Evolutionary conservation across 306 rosid genomes (phyloP).

Genomic region (Nissolia schottii): DNA sequence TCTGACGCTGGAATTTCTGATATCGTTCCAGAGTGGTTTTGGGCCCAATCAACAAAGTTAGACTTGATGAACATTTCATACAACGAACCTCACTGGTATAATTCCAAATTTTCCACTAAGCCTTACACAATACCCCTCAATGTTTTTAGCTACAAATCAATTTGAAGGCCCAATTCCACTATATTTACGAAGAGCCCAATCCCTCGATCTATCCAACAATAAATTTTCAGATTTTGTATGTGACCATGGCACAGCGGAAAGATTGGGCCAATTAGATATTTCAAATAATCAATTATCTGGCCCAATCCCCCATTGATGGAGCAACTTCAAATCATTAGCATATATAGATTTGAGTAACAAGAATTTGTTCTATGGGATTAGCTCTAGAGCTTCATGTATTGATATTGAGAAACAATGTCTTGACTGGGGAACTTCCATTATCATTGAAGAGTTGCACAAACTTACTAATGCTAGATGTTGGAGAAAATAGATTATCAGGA

Average conservation of each 20-base stretch:
- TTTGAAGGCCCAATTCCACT: not conserved
- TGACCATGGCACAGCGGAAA: not conserved
- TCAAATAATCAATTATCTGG: not conserved
- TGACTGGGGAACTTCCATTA: not conserved
- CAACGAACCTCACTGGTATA: not conserved
- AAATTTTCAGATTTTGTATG: not conserved
- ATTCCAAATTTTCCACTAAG: not conserved
- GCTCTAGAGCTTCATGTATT: not conserved
- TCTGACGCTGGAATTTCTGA: not conserved
- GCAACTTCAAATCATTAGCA: not conserved
- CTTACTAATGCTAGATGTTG: not conserved
- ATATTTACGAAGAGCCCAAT: not conserved
- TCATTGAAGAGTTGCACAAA: not conserved
- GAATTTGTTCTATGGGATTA: not conserved
- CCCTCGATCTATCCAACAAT: not conserved
- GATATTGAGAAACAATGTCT: not conserved
- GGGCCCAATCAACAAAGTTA: not conserved
- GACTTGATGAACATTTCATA: not conserved
- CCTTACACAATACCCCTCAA: not conserved
- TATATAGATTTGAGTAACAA: not conserved
- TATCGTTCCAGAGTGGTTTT: not conserved
- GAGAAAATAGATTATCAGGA: not conserved
- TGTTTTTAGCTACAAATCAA: not conserved
- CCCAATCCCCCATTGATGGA: constrained; percentile 1
- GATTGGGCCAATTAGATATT: not conserved